Evolutionary conservation across 345 rosid species (phyloP), one percentile per base, ranked within the genome.

Genomic region (Dovyalis caffra): DNA sequence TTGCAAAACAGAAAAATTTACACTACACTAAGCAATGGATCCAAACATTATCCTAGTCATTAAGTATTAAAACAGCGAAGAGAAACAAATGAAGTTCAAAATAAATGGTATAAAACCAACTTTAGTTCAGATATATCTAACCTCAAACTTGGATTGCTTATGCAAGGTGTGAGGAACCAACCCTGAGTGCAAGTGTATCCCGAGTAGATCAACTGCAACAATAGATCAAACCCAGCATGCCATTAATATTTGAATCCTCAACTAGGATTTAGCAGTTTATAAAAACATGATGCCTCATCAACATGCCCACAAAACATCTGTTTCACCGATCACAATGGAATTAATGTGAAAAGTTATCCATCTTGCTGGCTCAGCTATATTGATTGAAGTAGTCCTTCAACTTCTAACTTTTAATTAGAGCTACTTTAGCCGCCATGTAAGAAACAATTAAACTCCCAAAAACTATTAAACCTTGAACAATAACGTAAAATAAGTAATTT

Each of bases 161-260:
- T 92, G 84, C 95, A 95, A 78, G 97, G 98, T 3, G 98, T 91
- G 81, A 93, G 86, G 73, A 95, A 95, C 99, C 98, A 93, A 77
- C 99, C 99, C 81, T 95, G 99, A 72, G 88, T 82, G 86, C 99
- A 95, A 79, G 85, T 89, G 80, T 93, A 95, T 72, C 97, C 84
- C 14, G 98, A 95, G 84, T 95, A 95, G 69, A 95, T 91, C 73
- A 95, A 74, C 99, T 95, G 89, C 74, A 77, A 63, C 29, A 80
- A 80, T 77, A 76, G 73, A 78, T 28, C 71, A 51, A 43, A 75
- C 37, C 77, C 29, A 61, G 65, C 63, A 14, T 26, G 2, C 34
- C 38, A 66, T 43, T 26, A 77, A 58, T 34, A 34, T 71, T 32
- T 66, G 38, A 66, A 37, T 53, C 56, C 70, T 15, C 4, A 23